Base-by-base conservation (phyloP, 1,284 basidiomycete genomes). In the Cryptococcus wingfieldii region DNA sequence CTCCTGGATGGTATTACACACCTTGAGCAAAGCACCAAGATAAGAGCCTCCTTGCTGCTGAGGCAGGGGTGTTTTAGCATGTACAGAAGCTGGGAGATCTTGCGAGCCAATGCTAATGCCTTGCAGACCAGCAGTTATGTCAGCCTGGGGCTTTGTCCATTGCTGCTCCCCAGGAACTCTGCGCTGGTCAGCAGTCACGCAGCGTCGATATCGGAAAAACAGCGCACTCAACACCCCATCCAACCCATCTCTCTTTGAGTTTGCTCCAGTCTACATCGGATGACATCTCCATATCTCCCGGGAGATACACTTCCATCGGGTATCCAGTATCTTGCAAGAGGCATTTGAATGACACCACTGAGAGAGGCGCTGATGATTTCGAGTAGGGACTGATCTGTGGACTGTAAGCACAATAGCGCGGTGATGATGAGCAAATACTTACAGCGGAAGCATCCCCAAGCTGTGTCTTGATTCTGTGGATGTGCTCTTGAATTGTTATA, bases 291-390 rank as follows among this genome's bases (percentile, higher is more conserved):
- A 41, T 48, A 18, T 55, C 51, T 37, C 55, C 51, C 5, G 75
- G 71, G 7, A 72, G 58, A 58, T 77, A 77, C 9, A 77, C 73
- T 54, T 77, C 76, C 49, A 72, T 59, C 0, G 74, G 72, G 54
- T 75, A 77, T 8, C 76, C 73, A 1, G 75, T 76, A 53, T 77
- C 76, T 59, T 77, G 76, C 2, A 77, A 62, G 50, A 77, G 65
- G 56, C 72, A 74, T 47, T 65, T 48, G 65, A 77, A 77, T 9
- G 65, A 64, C 44, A 74, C 71, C 2, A 77, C 50, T 7, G 66
- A 65, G 13, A 77, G 56, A 2, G 67, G 68, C 1, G 51, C 38
- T 0, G 69, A 68, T 3, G 51, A 19, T 6, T 46, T 45, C 2
- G 57, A 45, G 46, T 65, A 72, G 2, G 54, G 41, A 6, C 67